phyloP scores from a whole-genome alignment of 2,329 filamentous ascomycete genomes.

The Periconia digitata region DNA sequence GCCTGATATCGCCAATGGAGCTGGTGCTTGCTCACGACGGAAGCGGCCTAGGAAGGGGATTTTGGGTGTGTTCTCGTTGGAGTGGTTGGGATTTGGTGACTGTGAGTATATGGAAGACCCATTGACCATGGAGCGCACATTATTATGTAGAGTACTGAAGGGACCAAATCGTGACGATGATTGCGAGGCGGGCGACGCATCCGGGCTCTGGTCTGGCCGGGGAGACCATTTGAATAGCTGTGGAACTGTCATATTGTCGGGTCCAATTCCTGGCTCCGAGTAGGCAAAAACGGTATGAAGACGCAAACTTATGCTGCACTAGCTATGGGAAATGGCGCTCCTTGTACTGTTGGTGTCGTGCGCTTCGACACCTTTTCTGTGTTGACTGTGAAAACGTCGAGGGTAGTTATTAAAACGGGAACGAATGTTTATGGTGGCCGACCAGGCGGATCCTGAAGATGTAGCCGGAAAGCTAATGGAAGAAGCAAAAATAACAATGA shows the following conservation, averaged over 20 bases:
- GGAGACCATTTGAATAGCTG: conserved; percentile 37
- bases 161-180: conserved; percentile 18
- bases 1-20: conserved; percentile 21
- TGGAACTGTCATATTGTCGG: conserved; percentile 33
- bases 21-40: conserved; percentile 28
- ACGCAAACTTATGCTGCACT: background rate
- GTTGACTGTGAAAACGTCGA: conserved; percentile 15
- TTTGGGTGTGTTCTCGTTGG: conserved; percentile 35
- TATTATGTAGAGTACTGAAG: conserved; percentile 16
- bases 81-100: conserved; percentile 24
- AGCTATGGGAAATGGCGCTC: conserved; percentile 16
- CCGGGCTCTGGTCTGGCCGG: conserved; percentile 30
- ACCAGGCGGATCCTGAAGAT: conserved; percentile 26
- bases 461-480: conserved; percentile 11
- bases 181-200: conserved; percentile 21
- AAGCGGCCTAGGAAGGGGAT: conserved; percentile 35
- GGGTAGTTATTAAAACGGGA: conserved; percentile 19
- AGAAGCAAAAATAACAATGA: conserved; percentile 24
- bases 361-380: conserved; percentile 1
- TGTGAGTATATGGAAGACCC: conserved; percentile 42
- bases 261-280: background rate
- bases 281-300: background rate
- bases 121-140: conserved; percentile 34
- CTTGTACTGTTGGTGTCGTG: conserved; percentile 5
- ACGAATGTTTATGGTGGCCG: conserved; percentile 23